Conservation (phyloP, 2,329 filamentous ascomycete genomes). For the Fusarium compactum region DNA sequence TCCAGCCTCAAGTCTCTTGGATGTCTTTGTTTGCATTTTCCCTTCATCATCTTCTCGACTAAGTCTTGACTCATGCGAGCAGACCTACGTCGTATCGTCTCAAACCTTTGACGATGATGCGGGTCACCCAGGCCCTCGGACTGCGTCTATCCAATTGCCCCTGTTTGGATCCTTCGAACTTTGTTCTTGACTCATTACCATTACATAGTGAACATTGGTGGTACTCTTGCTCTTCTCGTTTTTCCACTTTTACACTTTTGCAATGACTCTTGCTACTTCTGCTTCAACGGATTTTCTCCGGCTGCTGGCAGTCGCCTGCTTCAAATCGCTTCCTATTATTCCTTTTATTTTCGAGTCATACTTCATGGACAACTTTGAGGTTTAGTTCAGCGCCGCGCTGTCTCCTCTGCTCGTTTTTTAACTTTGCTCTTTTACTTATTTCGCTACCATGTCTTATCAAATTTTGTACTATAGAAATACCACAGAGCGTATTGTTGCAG, state of each 20-base stretch:
- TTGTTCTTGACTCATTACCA: constrained; percentile 20
- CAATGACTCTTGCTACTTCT: constrained; percentile 3
- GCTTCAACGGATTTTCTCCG: constrained; percentile 4
- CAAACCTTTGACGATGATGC: constrained; percentile 6
- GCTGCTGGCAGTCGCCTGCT: constrained; percentile 35
- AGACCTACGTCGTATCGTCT: constrained; percentile 16
- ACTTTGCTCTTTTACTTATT: not conserved
- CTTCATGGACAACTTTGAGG: not conserved
- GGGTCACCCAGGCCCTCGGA: not conserved
- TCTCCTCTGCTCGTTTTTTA: not conserved
- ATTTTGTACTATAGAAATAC: constrained; percentile 40
- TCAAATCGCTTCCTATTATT: constrained; percentile 7
- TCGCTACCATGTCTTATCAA: not conserved
- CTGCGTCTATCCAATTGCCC: not conserved
- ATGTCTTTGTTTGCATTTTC: not conserved
- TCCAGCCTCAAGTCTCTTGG: not conserved
- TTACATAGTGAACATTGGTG: not conserved
- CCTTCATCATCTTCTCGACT: not conserved
- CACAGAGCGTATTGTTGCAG: constrained; percentile 29
- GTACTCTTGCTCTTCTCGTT: not conserved
- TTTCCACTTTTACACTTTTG: not conserved
- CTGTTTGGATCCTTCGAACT: not conserved
- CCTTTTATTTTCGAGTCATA: constrained; percentile 6
- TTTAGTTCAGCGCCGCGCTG: not conserved
- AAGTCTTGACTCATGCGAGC: constrained; percentile 20